phyloP scores from a whole-genome alignment of 768 basidiomycete species.

The Ramaria sp. region DNA sequence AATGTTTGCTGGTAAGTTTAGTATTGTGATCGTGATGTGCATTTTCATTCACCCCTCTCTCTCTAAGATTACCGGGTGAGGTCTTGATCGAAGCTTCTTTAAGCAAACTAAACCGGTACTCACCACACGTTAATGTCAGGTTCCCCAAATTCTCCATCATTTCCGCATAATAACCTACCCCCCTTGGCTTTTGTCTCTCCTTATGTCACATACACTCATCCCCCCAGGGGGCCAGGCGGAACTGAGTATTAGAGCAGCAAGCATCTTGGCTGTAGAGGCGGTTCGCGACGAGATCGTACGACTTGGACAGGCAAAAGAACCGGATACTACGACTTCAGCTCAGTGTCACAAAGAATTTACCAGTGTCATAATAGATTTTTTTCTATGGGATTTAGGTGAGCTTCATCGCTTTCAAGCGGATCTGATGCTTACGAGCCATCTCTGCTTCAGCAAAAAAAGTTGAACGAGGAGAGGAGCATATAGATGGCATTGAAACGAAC shows the following conservation, averaged over 20 bases:
- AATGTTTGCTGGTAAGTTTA: constrained; percentile 82
- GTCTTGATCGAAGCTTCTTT: background rate
- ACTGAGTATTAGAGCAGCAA: constrained; percentile 67
- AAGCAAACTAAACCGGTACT: no score
- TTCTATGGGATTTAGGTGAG: constrained; percentile 63
- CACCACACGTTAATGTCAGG: constrained; percentile 27
- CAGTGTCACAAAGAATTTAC: constrained; percentile 30
- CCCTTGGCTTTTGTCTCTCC: constrained; percentile 37
- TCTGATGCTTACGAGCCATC: background rate
- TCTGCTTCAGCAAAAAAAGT: constrained; percentile 44
- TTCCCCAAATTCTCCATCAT: constrained; percentile 85
- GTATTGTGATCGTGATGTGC: background rate
- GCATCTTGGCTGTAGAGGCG: constrained; percentile 69
- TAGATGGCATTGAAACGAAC: constrained; percentile 46
- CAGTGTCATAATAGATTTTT: constrained; percentile 84
- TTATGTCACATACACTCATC: constrained; percentile 35
- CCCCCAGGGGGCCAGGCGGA: constrained; percentile 55
- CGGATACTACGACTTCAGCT: constrained; percentile 19
- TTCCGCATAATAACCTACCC: constrained; percentile 69
- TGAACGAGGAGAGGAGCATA: constrained; percentile 46
- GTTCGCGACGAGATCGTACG: constrained; percentile 48
- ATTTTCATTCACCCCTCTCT: background rate
- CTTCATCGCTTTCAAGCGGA: background rate
- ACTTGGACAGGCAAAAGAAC: constrained; percentile 13
- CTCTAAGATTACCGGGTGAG: constrained; percentile 12